A percentile compares a stretch with the other conserved stretches of the same genome.
Conservation (phyloP, 805 yeast genomes). For the Saccharomycopsis fermentans region DNA sequence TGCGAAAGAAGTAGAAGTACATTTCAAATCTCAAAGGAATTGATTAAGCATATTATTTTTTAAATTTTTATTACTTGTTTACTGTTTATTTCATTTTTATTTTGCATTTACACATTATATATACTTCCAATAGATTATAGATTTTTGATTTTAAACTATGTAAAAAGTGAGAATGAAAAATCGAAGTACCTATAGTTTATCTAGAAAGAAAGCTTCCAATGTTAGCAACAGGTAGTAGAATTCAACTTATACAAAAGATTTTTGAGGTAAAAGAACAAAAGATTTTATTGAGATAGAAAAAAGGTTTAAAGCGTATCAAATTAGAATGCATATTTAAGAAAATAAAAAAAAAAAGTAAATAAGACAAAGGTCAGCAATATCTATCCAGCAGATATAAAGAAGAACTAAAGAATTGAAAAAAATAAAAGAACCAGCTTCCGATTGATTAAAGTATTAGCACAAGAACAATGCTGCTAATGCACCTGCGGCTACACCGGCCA, state of each 20-base stretch:
- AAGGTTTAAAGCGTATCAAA: too few relatives aligned
- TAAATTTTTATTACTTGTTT: not conserved
- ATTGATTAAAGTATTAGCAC: not conserved
- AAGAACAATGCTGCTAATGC: not conserved
- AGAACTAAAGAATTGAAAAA: not conserved
- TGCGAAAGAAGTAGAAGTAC: too few relatives aligned
- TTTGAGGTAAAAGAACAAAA: too few relatives aligned
- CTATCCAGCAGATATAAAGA: not conserved
- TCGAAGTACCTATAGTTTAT: too few relatives aligned
- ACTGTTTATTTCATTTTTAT: not conserved
- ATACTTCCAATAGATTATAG: not conserved
- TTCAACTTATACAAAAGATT: too few relatives aligned
- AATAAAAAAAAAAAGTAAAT: not conserved
- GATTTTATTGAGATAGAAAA: too few relatives aligned
- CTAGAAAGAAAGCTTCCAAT: too few relatives aligned
- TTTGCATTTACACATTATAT: not conserved
- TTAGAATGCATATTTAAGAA: not conserved
- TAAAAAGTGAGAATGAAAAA: too few relatives aligned
- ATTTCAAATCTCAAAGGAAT: not conserved
- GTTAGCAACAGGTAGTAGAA: too few relatives aligned
- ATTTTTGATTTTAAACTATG: not conserved
- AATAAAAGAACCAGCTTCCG: not conserved
- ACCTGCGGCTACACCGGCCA: not conserved
- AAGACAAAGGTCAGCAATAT: not conserved
- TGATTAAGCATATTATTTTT: not conserved